A percentile compares a stretch with the other conserved stretches of the same genome.
phyloP scores from a whole-genome alignment of 345 rosid species.

The Microthlaspi erraticum region DNA sequence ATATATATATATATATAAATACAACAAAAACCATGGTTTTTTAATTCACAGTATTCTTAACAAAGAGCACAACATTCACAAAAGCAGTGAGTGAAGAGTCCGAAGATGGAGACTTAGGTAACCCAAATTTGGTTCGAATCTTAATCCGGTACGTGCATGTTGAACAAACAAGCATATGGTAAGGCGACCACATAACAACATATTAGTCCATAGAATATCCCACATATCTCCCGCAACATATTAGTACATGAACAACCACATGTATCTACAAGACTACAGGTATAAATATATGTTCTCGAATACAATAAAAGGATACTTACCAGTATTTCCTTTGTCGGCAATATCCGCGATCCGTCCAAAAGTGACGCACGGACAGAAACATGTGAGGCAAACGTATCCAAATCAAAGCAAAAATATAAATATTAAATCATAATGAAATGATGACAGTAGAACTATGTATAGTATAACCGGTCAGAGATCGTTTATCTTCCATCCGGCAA shows the following conservation, averaged over 20 bases:
- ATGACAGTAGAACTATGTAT: neutral
- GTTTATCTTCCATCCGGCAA: too few species aligned
- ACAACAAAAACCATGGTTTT: too few species aligned
- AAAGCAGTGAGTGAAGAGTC: conserved; percentile 63
- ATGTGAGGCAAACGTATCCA: conserved; percentile 35
- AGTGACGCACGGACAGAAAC: conserved; percentile 34
- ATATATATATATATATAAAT: too few species aligned
- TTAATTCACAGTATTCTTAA: conserved; percentile 73
- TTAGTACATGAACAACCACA: neutral
- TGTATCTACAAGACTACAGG: neutral
- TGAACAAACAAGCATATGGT: conserved; percentile 69
- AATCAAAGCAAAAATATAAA: neutral
- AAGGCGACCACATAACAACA: conserved; percentile 34
- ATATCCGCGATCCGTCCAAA: conserved; percentile 73
- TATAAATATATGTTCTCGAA: neutral
- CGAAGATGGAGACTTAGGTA: conserved; percentile 65
- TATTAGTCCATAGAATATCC: conserved; percentile 52
- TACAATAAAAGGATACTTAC: conserved; percentile 36
- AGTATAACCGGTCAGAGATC: too few species aligned
- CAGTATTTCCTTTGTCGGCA: conserved; percentile 55
- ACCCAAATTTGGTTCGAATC: conserved; percentile 58
- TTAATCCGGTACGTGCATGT: conserved; percentile 69
- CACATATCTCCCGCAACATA: conserved; percentile 64
- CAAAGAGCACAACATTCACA: conserved; percentile 79
- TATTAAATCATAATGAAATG: neutral